Conservation (phyloP, 2,329 filamentous ascomycete species). For the Aspergillus fischeri region DNA sequence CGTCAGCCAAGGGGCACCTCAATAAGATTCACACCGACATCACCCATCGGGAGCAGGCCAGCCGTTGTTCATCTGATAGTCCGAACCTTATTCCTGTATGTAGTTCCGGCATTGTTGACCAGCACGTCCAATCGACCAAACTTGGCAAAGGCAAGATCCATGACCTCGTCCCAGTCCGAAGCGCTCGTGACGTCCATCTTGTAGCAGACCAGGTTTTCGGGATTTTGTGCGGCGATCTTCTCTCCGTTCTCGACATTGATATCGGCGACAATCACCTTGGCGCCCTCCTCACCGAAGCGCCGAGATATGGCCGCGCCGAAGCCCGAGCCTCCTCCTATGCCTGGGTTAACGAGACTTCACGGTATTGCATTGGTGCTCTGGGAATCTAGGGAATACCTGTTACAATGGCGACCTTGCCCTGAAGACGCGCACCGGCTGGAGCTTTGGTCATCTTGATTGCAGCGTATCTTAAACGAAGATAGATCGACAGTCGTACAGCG, state of each 20-base stretch:
- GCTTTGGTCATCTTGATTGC: constrained; percentile 7
- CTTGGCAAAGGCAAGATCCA: constrained; percentile 27
- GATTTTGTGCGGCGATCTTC: constrained; percentile 27
- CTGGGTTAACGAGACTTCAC: background rate
- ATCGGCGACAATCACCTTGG: constrained; percentile 40
- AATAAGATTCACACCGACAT: background rate
- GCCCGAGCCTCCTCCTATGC: constrained; percentile 38
- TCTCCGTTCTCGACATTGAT: constrained; percentile 36
- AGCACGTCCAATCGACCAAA: constrained; percentile 40
- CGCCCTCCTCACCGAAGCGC: constrained; percentile 39
- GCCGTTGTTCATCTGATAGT: background rate
- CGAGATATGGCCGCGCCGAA: constrained; percentile 41
- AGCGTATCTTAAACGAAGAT: background rate
- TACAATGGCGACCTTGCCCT: constrained; percentile 44
- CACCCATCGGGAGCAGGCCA: background rate
- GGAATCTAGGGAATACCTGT: constrained; percentile 30
- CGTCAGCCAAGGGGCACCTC: background rate
- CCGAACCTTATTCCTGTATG: constrained; percentile 37
- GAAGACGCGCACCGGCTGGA: constrained; percentile 27
- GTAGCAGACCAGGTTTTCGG: constrained; percentile 28
- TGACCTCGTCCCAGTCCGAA: constrained; percentile 30
- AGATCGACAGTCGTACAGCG: background rate
- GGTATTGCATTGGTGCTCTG: background rate
- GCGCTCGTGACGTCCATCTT: constrained; percentile 33
- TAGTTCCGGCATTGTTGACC: constrained; percentile 47